Percentiles rank a stretch among this genome's conserved stretches.
Evolutionary conservation across 2,329 filamentous ascomycete species (phyloP).

Genomic region (Karstenula rhodostoma): DNA sequence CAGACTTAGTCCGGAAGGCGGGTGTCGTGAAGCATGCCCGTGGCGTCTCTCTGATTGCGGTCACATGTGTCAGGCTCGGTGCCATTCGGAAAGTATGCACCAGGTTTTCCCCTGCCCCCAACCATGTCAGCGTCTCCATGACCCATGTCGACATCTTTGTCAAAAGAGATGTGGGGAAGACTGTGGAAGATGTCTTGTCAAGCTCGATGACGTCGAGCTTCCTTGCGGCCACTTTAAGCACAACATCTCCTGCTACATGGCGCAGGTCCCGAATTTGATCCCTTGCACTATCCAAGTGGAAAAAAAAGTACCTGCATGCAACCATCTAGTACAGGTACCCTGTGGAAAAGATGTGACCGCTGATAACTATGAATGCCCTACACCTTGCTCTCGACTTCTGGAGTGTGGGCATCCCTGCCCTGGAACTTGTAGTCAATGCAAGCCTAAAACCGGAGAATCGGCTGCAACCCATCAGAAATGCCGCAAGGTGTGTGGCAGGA

Average conservation of each 20-base stretch:
- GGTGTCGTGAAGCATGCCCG: slow-evolving; percentile 34
- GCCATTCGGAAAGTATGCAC: slow-evolving; percentile 44
- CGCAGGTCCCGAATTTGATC: slow-evolving; percentile 57
- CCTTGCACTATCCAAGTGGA: slow-evolving; percentile 59
- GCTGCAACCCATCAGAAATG: slow-evolving; percentile 28
- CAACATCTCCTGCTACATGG: slow-evolving; percentile 25
- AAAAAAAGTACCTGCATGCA: slow-evolving; percentile 62
- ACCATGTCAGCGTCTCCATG: slow-evolving; percentile 33
- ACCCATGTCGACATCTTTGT: slow-evolving; percentile 38
- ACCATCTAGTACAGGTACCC: slow-evolving; percentile 59
- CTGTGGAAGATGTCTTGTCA: slow-evolving; percentile 34
- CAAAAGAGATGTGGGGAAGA: slow-evolving; percentile 39
- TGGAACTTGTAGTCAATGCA: slow-evolving; percentile 60
- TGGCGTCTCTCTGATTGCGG: slow-evolving; percentile 37
- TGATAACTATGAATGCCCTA: slow-evolving; percentile 57
- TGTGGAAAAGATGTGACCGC: slow-evolving; percentile 60
- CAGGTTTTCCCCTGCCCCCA: slow-evolving; percentile 33
- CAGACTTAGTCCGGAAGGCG: slow-evolving; percentile 40
- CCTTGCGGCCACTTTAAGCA: slow-evolving; percentile 39
- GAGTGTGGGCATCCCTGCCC: slow-evolving; percentile 68
- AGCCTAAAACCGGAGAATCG: slow-evolving; percentile 38
- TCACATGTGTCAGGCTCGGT: slow-evolving; percentile 37
- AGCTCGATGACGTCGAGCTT: slow-evolving; percentile 30
- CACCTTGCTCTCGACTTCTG: slow-evolving; percentile 56
- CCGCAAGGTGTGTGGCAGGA: slow-evolving; percentile 33